phyloP scores from a whole-genome alignment of 2,329 filamentous ascomycete genomes.

The Bipolaris gigantea region DNA sequence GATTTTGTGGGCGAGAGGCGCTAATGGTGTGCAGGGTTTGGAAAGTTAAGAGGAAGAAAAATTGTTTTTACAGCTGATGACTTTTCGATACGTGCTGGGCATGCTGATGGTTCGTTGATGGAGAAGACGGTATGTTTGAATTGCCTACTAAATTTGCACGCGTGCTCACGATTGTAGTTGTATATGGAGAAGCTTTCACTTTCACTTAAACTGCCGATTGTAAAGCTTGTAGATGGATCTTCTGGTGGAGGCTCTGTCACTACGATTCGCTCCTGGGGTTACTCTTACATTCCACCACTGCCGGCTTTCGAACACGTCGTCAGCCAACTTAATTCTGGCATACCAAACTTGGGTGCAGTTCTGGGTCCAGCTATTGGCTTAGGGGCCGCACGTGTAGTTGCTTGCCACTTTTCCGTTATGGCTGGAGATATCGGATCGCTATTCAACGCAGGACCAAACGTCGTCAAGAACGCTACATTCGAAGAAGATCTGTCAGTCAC shows the following conservation, averaged over 20 bases:
- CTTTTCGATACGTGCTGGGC: conserved; percentile 64
- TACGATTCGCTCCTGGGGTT: conserved; percentile 59
- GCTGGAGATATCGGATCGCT: conserved; percentile 63
- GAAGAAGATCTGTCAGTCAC: conserved; percentile 63
- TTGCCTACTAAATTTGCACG: background rate
- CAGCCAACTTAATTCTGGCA: conserved; percentile 63
- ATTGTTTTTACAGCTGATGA: conserved; percentile 66
- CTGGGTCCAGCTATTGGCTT: conserved; percentile 66
- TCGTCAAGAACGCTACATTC: conserved; percentile 65
- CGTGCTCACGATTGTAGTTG: conserved; percentile 40
- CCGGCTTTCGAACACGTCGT: conserved; percentile 57
- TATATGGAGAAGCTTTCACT: conserved; percentile 66
- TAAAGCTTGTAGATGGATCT: conserved; percentile 67
- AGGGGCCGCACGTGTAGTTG: conserved; percentile 63
- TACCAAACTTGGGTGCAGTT: conserved; percentile 66
- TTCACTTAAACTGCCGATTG: conserved; percentile 59
- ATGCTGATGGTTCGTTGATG: conserved; percentile 63
- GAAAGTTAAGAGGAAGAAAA: conserved; percentile 55
- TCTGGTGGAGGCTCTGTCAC: conserved; percentile 66
- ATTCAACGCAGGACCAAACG: conserved; percentile 66
- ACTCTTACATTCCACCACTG: conserved; percentile 63
- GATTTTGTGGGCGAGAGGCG: background rate
- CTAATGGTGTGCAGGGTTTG: conserved; percentile 45
- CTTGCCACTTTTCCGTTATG: conserved; percentile 68
- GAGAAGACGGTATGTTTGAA: conserved; percentile 53